Percentiles rank a stretch among this genome's conserved stretches.
phyloP scores from a whole-genome alignment of 805 yeast genomes.

The Myxozyma kluyveri region DNA sequence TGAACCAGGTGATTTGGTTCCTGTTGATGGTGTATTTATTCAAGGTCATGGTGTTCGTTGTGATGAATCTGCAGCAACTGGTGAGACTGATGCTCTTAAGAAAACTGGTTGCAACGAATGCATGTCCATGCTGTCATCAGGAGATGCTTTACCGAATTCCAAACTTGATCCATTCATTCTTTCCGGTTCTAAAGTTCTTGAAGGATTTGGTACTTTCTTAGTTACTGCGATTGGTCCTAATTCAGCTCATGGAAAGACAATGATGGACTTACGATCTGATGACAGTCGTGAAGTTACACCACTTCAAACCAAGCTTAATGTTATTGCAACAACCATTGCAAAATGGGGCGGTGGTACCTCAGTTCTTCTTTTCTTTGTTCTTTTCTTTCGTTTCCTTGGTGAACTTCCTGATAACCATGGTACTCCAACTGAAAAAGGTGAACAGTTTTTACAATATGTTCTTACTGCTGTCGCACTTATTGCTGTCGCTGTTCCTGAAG shows the following conservation, averaged over 20 bases:
- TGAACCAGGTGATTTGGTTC: conserved; percentile 92
- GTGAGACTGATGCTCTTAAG: conserved; percentile 81
- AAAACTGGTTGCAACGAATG: conserved; percentile 57
- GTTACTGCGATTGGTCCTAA: conserved; percentile 88
- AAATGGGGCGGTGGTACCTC: conserved; percentile 90
- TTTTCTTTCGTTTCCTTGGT: conserved; percentile 71
- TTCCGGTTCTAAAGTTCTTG: conserved; percentile 83
- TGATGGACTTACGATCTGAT: conserved; percentile 74
- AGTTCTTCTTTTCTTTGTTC: conserved; percentile 68
- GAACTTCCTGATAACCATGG: conserved; percentile 51
- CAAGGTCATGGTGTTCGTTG: conserved; percentile 70
- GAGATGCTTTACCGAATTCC: conserved; percentile 29
- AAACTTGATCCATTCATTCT: conserved; percentile 77
- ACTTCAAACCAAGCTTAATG: conserved; percentile 73
- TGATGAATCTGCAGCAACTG: conserved; percentile 91
- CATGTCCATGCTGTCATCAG: conserved; percentile 39
- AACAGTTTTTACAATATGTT: conserved; percentile 75
- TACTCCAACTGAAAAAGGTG: conserved; percentile 73
- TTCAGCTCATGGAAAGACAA: conserved; percentile 88
- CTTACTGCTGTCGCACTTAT: conserved; percentile 89
- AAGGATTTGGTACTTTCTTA: conserved; percentile 81
- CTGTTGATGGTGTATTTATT: conserved; percentile 79
- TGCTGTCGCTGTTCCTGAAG: conserved; percentile 99
- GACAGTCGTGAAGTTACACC: conserved; percentile 85
- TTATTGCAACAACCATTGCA: conserved; percentile 90